Evolutionary conservation across 495 filamentous ascomycete species (phyloP).

Genomic region (Tuber magnatum): DNA sequence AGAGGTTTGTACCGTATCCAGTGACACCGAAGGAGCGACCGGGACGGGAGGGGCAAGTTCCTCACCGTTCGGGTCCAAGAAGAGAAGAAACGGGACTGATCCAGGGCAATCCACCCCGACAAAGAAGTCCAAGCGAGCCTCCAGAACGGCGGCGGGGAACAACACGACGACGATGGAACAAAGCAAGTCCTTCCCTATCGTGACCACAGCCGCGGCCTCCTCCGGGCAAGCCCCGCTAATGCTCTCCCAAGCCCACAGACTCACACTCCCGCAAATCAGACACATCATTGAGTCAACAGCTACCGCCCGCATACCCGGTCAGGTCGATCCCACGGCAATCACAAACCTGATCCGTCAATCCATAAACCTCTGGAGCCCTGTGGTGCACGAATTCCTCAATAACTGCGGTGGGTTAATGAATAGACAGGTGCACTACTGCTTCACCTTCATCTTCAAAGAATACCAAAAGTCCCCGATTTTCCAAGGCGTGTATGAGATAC

Average conservation of each 20-base stretch:
- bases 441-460: slow-evolving; percentile 17
- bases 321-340: slow-evolving; percentile 42
- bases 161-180: slow-evolving; percentile 1
- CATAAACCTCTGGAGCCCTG: slow-evolving; percentile 24
- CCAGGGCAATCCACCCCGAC: slow-evolving; percentile 6
- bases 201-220: neutral
- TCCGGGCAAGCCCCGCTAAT: slow-evolving; percentile 3
- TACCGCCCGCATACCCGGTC: slow-evolving; percentile 39
- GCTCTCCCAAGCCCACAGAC: slow-evolving; percentile 24
- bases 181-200: slow-evolving; percentile 5
- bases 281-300: slow-evolving; percentile 40
- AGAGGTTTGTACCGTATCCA: slow-evolving; percentile 29
- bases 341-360: slow-evolving; percentile 35
- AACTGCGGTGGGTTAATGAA: slow-evolving; percentile 14
- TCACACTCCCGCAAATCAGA: slow-evolving; percentile 39
- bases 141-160: neutral
- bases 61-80: slow-evolving; percentile 15
- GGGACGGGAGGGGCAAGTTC: neutral
- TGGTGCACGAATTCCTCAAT: slow-evolving; percentile 21
- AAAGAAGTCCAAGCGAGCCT: slow-evolving; percentile 18
- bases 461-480: slow-evolving; percentile 32
- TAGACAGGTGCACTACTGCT: slow-evolving; percentile 16
- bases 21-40: slow-evolving; percentile 26
- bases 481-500: slow-evolving; percentile 17
- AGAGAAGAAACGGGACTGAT: slow-evolving; percentile 15